Evolutionary conservation across 495 filamentous ascomycete genomes (phyloP).

Genomic region (Podospora conica): DNA sequence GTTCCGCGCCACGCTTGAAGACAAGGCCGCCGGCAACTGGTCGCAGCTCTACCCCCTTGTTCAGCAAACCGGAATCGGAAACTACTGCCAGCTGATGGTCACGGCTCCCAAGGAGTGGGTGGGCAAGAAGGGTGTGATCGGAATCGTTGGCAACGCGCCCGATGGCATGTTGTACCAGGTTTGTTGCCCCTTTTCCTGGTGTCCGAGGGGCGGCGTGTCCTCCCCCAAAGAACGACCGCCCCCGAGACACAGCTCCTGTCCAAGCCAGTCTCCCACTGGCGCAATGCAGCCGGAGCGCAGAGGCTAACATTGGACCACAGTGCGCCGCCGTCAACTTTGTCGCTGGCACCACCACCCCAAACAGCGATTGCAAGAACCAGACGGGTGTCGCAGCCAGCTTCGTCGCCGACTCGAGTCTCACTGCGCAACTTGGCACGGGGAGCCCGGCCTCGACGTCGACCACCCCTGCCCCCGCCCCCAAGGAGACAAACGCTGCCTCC

Average conservation of each 20-base stretch:
- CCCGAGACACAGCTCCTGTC: neutral
- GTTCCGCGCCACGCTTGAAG: slow-evolving; percentile 45
- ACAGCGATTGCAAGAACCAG: slow-evolving; percentile 38
- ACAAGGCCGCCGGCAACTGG: slow-evolving; percentile 41
- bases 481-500: neutral
- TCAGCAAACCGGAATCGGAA: slow-evolving; percentile 39
- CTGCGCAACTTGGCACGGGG: slow-evolving; percentile 20
- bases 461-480: neutral
- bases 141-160: slow-evolving; percentile 34
- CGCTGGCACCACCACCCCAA: slow-evolving; percentile 25
- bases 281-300: neutral
- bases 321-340: slow-evolving; percentile 49
- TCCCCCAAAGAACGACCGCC: neutral
- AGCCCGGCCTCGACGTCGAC: slow-evolving; percentile 4
- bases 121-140: slow-evolving; percentile 44
- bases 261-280: neutral
- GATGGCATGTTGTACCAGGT: slow-evolving; percentile 51
- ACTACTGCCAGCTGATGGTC: slow-evolving; percentile 38
- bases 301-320: slow-evolving; percentile 20
- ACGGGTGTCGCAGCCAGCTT: slow-evolving; percentile 32
- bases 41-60: slow-evolving; percentile 41
- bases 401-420: slow-evolving; percentile 29
- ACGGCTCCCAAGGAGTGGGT: slow-evolving; percentile 37
- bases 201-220: neutral
- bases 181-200: slow-evolving; percentile 9